phyloP scores from a whole-genome alignment of 1,284 basidiomycete genomes.

The Rhizopogon parksii region DNA sequence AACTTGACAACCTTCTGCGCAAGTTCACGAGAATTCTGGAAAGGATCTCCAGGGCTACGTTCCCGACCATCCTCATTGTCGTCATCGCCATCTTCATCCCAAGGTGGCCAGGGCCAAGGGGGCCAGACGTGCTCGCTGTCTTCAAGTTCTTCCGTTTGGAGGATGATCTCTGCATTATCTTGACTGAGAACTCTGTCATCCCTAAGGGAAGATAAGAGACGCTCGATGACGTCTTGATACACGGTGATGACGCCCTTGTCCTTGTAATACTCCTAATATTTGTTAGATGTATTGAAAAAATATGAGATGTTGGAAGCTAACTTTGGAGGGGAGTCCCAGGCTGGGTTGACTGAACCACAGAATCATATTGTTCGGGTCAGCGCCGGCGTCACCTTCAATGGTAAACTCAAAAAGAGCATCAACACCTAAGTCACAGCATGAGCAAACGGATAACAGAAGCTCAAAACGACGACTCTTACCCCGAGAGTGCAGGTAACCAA shows the following conservation, averaged over 20 bases:
- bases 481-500: constrained; percentile 83
- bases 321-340: constrained; percentile 87
- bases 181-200: constrained; percentile 32
- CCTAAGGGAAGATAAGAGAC: constrained; percentile 60
- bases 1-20: constrained; percentile 74
- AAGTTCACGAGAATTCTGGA: constrained; percentile 50
- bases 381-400: constrained; percentile 84
- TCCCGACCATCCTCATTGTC: constrained; percentile 42
- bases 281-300: constrained; percentile 7
- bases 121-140: constrained; percentile 62
- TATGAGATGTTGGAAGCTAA: constrained; percentile 20
- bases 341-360: constrained; percentile 82
- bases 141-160: constrained; percentile 34
- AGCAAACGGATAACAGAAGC: constrained; percentile 4
- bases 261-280: constrained; percentile 77
- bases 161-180: constrained; percentile 14
- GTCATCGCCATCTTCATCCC: constrained; percentile 56
- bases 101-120: constrained; percentile 84
- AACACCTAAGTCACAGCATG: constrained; percentile 45
- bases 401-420: constrained; percentile 70
- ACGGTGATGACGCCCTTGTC: constrained; percentile 66
- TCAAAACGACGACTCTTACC: constrained; percentile 37
- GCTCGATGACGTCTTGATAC: constrained; percentile 68
- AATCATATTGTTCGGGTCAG: constrained; percentile 84
- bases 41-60: constrained; percentile 28